These are phyloP conservation scores for Eremomyces bilateralis DNA, from an alignment of 495 filamentous ascomycete species.

Conservation along the genomic window DNA sequence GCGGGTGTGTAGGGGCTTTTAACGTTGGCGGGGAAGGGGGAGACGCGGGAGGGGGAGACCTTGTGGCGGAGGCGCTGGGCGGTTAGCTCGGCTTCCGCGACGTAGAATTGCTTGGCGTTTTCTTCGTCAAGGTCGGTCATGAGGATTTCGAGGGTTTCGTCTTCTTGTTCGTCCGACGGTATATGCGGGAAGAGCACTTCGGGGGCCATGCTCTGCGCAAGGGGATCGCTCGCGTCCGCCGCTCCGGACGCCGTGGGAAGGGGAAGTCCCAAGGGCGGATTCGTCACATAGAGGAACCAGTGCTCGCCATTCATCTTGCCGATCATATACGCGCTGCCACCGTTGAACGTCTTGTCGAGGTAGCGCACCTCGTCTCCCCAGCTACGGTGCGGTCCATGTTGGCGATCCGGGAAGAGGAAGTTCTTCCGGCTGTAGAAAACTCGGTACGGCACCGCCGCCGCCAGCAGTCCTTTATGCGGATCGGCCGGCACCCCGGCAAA, in stretches of 20 bases:
- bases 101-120: constrained; percentile 91
- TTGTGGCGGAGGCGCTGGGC: constrained; percentile 36
- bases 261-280: constrained; percentile 57
- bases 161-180: constrained; percentile 22
- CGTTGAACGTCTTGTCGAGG: constrained; percentile 71
- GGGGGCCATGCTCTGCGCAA: constrained; percentile 11
- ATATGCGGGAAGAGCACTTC: too few relatives aligned
- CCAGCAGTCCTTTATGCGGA: constrained; percentile 31
- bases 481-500: constrained; percentile 46
- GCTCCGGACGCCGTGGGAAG: constrained; percentile 30
- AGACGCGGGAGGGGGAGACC: constrained; percentile 2
- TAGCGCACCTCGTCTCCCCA: constrained; percentile 91
- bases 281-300: constrained; percentile 95
- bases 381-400: constrained; percentile 84
- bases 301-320: constrained; percentile 99
- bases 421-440: constrained; percentile 99
- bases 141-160: constrained; percentile 91
- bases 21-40: constrained; percentile 20
- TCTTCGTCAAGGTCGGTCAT: constrained; percentile 94
- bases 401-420: constrained; percentile 88
- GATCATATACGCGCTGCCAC: constrained; percentile 97
- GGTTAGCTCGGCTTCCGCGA: constrained; percentile 76
- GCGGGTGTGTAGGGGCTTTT: constrained; percentile 16
- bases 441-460: constrained; percentile 69
- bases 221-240: constrained; percentile 13